Percentiles rank a stretch among this genome's conserved stretches.
These are phyloP conservation scores for Cercospora canescens DNA, from an alignment of 2,329 filamentous ascomycete genomes.

Conservation along the genomic window DNA sequence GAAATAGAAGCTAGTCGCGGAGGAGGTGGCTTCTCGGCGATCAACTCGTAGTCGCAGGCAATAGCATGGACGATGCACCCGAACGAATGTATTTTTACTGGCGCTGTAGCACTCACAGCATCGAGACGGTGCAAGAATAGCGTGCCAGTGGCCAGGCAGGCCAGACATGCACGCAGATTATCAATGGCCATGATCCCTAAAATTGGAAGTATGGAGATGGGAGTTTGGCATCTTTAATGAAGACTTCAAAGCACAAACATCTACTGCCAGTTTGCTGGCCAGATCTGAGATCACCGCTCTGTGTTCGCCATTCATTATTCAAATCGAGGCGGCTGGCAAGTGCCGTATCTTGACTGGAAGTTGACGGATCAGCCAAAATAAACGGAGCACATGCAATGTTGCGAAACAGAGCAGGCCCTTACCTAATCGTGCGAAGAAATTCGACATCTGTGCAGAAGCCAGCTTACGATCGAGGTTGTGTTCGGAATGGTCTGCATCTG, in stretches of 20 bases:
- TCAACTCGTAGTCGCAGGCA: conserved; percentile 7
- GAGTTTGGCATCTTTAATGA: not conserved
- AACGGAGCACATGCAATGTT: not conserved
- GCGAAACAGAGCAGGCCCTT: not conserved
- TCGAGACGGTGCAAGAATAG: not conserved
- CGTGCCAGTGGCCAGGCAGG: not conserved
- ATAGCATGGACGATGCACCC: not conserved
- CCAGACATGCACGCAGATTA: not conserved
- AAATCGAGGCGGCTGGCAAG: not conserved
- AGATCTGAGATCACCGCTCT: not conserved
- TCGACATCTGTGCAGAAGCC: not conserved
- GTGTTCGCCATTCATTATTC: not conserved
- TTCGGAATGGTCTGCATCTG: too few species aligned
- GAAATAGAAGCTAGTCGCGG: not conserved
- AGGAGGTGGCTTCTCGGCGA: conserved; percentile 8
- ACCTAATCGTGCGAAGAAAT: not conserved
- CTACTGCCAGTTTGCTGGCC: not conserved
- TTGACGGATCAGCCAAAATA: not conserved
- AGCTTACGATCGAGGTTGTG: not conserved
- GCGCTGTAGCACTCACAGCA: not conserved
- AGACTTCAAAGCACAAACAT: not conserved
- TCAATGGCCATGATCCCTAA: not conserved
- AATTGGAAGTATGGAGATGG: too few species aligned
- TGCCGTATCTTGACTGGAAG: not conserved
- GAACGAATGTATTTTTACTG: not conserved